Base-by-base conservation (phyloP, 371 early-diverging fungal species). In the Mucor saturninus region DNA sequence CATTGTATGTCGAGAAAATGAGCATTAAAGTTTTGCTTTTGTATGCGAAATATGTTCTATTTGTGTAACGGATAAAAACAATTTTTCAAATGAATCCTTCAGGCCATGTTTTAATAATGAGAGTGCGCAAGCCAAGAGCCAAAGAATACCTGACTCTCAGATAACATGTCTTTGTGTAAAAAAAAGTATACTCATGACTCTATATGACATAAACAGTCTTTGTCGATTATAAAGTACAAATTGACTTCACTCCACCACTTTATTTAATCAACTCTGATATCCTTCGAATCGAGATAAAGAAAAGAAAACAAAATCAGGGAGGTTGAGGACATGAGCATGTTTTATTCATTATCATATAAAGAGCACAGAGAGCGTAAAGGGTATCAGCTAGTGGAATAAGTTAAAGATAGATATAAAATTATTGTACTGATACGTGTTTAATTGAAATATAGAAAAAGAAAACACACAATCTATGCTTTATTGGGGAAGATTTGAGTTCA, bases 381-480 rank as follows among this genome's bases (percentile, higher is more conserved):
- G 14, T 7, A 35, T 35, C 14, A 43, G 45, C 15, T 45, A 45
- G 4, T 45, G 14, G 45, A 45, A 45, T 45, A 45, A 45, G 14
- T 2, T 21, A 21, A 46, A 46, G 46, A 46, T 13, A 45, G 15
- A 26, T 26, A 21, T 46, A 46, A 46, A 6, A 46, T 46, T 15
- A 46, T 26, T 46, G 26, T 26, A 45, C 14, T 45, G 45, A 45
- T 21, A 45, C 15, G 45, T 45, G 15, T 15, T 45, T 45, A 21
- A 45, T 45, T 45, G 45, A 45, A 45, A 61, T 54, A 61, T 13
- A 61, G 46, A 45, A 54, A 61, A 54, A 54, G n/a, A 61, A 61
- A 54, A 45, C 48, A 55, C 30, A 62, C 38, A 54, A 53, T 52
- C 26, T 43, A 43, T 43, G 29, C 49, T 54, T 62, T 62, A 62